Conservation (phyloP, 139 green algal species). For the Micromonas commoda region DNA sequence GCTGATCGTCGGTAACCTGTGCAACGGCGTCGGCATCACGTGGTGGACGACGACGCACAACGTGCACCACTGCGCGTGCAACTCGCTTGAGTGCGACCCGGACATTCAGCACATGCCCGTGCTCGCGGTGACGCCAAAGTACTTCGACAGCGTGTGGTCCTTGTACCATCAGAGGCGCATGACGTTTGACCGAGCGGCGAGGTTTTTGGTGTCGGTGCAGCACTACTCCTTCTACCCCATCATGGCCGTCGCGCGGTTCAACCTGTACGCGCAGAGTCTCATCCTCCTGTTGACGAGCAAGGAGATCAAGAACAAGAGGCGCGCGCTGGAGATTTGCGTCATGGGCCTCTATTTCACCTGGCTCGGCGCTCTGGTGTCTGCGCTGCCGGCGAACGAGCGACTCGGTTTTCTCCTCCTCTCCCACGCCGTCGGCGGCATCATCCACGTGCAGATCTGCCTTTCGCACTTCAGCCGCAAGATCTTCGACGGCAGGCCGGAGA, state of each 20-base stretch:
- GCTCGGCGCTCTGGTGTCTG: constrained; percentile 23
- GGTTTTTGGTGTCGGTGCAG: constrained; percentile 32
- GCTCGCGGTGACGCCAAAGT: constrained; percentile 33
- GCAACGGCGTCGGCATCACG: constrained; percentile 41
- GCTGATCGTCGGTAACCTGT: constrained; percentile 35
- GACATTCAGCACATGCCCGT: constrained; percentile 47
- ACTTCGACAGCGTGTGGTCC: constrained; percentile 36
- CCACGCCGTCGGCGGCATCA: constrained; percentile 26
- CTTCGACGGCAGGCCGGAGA: constrained; percentile 40
- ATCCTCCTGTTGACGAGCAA: constrained; percentile 27
- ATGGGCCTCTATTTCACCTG: constrained; percentile 34
- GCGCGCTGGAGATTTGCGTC: not conserved
- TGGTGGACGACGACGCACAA: constrained; percentile 51
- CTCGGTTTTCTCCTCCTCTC: constrained; percentile 32
- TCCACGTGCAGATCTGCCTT: constrained; percentile 49
- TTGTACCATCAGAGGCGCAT: constrained; percentile 36
- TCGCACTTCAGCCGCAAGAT: constrained; percentile 46
- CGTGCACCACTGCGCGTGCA: constrained; percentile 45
- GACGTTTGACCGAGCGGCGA: constrained; percentile 32
- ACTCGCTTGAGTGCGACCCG: constrained; percentile 42
- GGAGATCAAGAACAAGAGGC: not conserved
- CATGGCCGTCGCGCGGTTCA: constrained; percentile 44
- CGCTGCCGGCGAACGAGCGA: constrained; percentile 27
- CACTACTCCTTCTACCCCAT: constrained; percentile 45
- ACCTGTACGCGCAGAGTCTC: constrained; percentile 40